phyloP scores from a whole-genome alignment of 257 asterid genomes.

The Penstemon davidsonii region DNA sequence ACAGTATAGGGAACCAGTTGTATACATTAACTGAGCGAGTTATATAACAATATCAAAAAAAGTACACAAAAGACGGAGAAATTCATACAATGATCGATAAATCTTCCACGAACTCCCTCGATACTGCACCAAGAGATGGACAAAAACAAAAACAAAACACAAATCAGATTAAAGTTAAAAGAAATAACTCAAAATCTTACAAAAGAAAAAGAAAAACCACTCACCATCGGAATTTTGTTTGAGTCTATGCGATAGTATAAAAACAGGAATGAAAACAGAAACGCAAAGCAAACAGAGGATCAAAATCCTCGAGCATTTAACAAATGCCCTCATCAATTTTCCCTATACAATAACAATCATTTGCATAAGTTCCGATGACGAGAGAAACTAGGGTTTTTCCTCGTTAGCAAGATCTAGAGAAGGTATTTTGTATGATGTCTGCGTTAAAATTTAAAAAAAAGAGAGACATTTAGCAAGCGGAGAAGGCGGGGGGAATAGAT shows the following conservation, averaged over 20 bases:
- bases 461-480: slow-evolving; percentile 25
- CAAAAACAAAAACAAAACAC: background rate
- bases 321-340: slow-evolving; percentile 65
- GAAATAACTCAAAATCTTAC: background rate
- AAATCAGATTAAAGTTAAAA: background rate
- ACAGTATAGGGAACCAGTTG: too few species aligned
- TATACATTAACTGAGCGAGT: too few species aligned
- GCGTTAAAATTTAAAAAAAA: background rate
- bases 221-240: slow-evolving; percentile 61
- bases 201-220: background rate
- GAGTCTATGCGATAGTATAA: slow-evolving; percentile 63
- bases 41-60: background rate
- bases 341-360: slow-evolving; percentile 22
- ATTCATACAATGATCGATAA: slow-evolving; percentile 71
- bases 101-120: slow-evolving; percentile 62
- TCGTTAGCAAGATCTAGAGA: slow-evolving; percentile 35
- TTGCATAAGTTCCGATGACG: slow-evolving; percentile 31
- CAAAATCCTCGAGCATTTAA: slow-evolving; percentile 72
- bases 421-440: background rate
- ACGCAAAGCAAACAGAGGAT: slow-evolving; percentile 80
- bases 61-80: slow-evolving; percentile 16
- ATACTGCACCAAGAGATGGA: slow-evolving; percentile 46
- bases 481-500: slow-evolving; percentile 42
- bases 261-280: slow-evolving; percentile 61
- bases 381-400: slow-evolving; percentile 41